Base-by-base conservation (phyloP, 2,329 filamentous ascomycete species). In the Orbilia blumenaviensis region DNA sequence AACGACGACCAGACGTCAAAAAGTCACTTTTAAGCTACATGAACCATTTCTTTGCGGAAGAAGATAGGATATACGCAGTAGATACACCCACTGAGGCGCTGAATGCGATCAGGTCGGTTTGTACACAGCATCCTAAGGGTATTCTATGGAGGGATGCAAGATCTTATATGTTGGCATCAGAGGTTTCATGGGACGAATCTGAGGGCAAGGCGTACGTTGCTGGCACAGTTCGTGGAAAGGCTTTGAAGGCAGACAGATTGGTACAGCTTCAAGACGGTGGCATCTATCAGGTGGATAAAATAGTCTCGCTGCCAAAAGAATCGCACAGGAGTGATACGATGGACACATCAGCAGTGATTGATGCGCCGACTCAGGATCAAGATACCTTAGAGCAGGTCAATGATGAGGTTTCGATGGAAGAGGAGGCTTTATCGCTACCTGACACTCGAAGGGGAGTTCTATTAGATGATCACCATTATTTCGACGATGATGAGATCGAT, bases 401-500 rank as follows among this genome's bases (percentile, higher is more conserved):
- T 0, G 94, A 98, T 82, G 93, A 94, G 80, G 87, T 90, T 2
- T 85, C 88, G 72, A 95, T 97, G 92, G 86, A 88, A 23, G 91
- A 92, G 77, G 87, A 89, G 21, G 88, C 88, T 21, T 84, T 2
- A 84, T 85, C 1, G 85, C 87, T 46, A n/a, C 76, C 79, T 12
- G 78, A 78, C 48, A 76, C 78, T 23, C 77, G 79, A 81, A 96
- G 94, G 84, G 95, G 94, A 78, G 95, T 99, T 0, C 85, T 99
- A 42, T 86, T 99, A 8, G 95, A 99, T 79, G 94, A 98, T 79
- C 94, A 99, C 82, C 94, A 98, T 82, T 99, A 99, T 83, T 99
- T 98, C 81, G 94, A 94, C 0, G 94, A 98, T 46, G 93, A 95
- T 52, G 91, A 95, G 63, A 85, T 86, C 4, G 86, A 87, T 44